phyloP scores from a whole-genome alignment of 2,329 filamentous ascomycete species.

The Rosellinia necatrix region DNA sequence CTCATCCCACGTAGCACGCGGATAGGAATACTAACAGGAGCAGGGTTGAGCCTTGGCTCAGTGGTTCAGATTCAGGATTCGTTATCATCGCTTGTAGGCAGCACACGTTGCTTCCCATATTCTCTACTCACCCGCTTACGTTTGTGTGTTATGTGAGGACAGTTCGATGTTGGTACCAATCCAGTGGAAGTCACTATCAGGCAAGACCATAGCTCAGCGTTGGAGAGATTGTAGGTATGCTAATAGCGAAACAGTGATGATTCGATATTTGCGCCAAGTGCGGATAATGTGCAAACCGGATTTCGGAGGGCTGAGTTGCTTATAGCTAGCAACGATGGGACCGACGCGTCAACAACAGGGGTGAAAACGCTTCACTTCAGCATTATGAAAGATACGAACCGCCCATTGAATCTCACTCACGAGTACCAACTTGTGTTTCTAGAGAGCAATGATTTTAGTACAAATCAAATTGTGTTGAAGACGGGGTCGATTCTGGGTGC shows the following conservation, averaged over 20 bases:
- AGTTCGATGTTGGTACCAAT: constrained; percentile 12
- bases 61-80: constrained; percentile 11
- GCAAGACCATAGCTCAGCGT: background rate
- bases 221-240: background rate
- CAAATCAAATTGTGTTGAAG: constrained; percentile 16
- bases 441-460: constrained; percentile 21
- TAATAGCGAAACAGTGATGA: constrained; percentile 15
- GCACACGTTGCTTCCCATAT: background rate
- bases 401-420: constrained; percentile 12
- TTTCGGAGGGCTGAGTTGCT: constrained; percentile 19
- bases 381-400: constrained; percentile 15
- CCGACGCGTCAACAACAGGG: constrained; percentile 17
- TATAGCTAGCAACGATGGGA: constrained; percentile 18
- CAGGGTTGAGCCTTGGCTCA: constrained; percentile 16
- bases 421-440: constrained; percentile 23
- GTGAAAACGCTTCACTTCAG: constrained; percentile 22
- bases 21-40: background rate
- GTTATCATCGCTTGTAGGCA: constrained; percentile 12
- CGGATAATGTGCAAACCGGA: constrained; percentile 20
- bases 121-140: background rate
- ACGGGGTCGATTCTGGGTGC: constrained; percentile 17
- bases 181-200: constrained; percentile 18
- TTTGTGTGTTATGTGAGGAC: background rate
- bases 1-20: background rate
- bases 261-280: constrained; percentile 20